Conservation (phyloP, 768 basidiomycete species). For the Fomitopsis serialis region DNA sequence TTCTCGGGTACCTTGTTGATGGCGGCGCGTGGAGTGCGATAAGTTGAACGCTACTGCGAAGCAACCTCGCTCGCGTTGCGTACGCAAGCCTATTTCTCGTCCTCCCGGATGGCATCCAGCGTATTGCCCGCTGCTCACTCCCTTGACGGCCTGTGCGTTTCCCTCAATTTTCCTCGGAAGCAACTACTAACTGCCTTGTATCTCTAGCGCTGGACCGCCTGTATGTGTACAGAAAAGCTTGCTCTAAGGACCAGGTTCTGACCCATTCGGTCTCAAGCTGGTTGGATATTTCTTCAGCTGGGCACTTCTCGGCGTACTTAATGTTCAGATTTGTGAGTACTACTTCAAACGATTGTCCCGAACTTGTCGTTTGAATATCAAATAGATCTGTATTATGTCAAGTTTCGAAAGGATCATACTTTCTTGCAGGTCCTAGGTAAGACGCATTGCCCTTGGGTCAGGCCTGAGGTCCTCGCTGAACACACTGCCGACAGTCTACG, state of each 20-base stretch:
- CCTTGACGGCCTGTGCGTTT: not conserved
- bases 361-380: not conserved
- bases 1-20: not conserved
- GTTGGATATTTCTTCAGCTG: slow-evolving; percentile 4
- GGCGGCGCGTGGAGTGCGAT: not conserved
- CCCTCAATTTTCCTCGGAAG: not conserved
- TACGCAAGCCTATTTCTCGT: not conserved
- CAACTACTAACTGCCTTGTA: not conserved
- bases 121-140: not conserved
- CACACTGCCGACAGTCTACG: slow-evolving; percentile 2
- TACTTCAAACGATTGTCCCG: not conserved
- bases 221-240: not conserved
- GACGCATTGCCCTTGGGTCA: not conserved
- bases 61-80: not conserved
- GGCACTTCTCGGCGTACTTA: not conserved
- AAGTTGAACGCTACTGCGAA: not conserved
- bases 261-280: not conserved
- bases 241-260: not conserved
- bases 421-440: not conserved
- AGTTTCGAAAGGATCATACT: not conserved
- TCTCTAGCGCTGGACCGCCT: not conserved
- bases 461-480: not conserved
- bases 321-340: slow-evolving; percentile 3
- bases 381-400: slow-evolving; percentile 3
- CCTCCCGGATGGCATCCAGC: not conserved